A percentile compares a stretch with the other conserved stretches of the same genome.
These are phyloP conservation scores for Exophiala calicioides DNA, from an alignment of 2,329 filamentous ascomycete species.

Conservation along the genomic window DNA sequence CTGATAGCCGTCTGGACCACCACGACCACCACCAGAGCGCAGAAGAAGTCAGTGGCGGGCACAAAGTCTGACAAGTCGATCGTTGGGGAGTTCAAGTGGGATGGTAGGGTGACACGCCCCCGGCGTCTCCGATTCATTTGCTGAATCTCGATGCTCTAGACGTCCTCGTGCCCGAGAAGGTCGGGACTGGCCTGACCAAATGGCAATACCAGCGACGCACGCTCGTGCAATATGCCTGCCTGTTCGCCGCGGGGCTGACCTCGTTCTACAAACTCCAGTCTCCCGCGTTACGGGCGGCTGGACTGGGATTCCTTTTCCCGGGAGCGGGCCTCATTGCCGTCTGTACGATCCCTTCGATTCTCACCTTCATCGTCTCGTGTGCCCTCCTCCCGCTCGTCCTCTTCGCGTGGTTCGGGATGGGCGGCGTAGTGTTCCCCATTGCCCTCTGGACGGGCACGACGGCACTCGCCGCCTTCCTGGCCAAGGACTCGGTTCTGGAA, in stretches of 20 bases:
- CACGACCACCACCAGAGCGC: conserved; percentile 2
- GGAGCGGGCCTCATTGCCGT: conserved; percentile 24
- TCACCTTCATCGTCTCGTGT: conserved; percentile 14
- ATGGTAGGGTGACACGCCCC: too few relatives aligned
- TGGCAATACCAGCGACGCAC: conserved; percentile 24
- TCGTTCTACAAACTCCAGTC: conserved; percentile 23
- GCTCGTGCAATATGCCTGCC: conserved; percentile 18
- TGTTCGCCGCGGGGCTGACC: conserved; percentile 15
- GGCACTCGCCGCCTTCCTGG: conserved; percentile 15
- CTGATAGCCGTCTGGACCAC: conserved; percentile 5
- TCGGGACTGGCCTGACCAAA: conserved; percentile 20
- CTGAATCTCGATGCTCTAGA: conserved; percentile 7
- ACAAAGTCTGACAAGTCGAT: conserved; percentile 13
- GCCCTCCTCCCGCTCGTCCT: conserved; percentile 21
- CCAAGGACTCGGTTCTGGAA: conserved; percentile 16
- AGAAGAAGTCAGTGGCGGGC: conserved; percentile 1
- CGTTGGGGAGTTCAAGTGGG: conserved; percentile 19
- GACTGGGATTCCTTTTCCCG: conserved; percentile 13
- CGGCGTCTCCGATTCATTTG: background rate
- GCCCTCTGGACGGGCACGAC: conserved; percentile 19
- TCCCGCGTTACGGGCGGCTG: conserved; percentile 15
- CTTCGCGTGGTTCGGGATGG: conserved; percentile 26
- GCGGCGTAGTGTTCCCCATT: conserved; percentile 23
- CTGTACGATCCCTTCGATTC: conserved; percentile 17
- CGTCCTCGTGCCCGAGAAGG: conserved; percentile 23